These are phyloP conservation scores for Takakia lepidozioides DNA, from an alignment of 225 moss, liverwort and hornwort species.

Conservation along the genomic window DNA sequence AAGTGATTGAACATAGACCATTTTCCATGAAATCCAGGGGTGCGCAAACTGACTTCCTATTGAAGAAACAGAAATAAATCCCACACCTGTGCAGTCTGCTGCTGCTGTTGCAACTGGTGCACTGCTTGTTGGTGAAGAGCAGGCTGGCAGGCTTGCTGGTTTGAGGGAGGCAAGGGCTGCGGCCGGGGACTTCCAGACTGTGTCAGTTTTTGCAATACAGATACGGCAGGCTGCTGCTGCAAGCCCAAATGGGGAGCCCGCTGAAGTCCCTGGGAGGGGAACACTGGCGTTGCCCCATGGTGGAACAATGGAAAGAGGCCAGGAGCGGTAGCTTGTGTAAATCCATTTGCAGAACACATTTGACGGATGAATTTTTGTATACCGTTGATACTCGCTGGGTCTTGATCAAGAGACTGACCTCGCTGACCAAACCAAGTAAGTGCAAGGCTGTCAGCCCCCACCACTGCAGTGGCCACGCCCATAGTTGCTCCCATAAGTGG, in stretches of 20 bases:
- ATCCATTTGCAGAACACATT: slow-evolving; percentile 71
- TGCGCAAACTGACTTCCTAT: no score
- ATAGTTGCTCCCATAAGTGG: slow-evolving; percentile 54
- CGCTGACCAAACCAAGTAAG: slow-evolving; percentile 59
- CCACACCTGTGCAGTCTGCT: slow-evolving; percentile 39
- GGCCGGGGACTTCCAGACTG: slow-evolving; percentile 28
- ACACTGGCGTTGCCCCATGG: slow-evolving; percentile 46
- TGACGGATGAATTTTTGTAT: slow-evolving; percentile 80
- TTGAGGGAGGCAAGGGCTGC: slow-evolving; percentile 35
- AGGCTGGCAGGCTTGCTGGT: slow-evolving; percentile 36
- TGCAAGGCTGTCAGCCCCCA: slow-evolving; percentile 50
- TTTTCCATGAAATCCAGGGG: no score
- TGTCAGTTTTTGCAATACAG: slow-evolving; percentile 35
- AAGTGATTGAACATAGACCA: no score
- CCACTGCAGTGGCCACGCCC: slow-evolving; percentile 40
- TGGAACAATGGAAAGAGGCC: slow-evolving; percentile 63
- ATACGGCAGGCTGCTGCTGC: slow-evolving; percentile 54
- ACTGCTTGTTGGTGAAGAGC: slow-evolving; percentile 45
- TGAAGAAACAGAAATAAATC: no score
- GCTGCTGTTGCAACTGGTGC: slow-evolving; percentile 23
- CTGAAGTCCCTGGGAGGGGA: slow-evolving; percentile 40
- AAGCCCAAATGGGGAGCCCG: slow-evolving; percentile 32
- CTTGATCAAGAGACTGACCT: slow-evolving; percentile 41
- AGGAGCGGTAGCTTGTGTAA: slow-evolving; percentile 43
- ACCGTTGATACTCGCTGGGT: slow-evolving; percentile 54